Evolutionary conservation across 768 basidiomycete species (phyloP), one percentile per base, ranked within the genome.

Genomic region (Obba rivulosa): DNA sequence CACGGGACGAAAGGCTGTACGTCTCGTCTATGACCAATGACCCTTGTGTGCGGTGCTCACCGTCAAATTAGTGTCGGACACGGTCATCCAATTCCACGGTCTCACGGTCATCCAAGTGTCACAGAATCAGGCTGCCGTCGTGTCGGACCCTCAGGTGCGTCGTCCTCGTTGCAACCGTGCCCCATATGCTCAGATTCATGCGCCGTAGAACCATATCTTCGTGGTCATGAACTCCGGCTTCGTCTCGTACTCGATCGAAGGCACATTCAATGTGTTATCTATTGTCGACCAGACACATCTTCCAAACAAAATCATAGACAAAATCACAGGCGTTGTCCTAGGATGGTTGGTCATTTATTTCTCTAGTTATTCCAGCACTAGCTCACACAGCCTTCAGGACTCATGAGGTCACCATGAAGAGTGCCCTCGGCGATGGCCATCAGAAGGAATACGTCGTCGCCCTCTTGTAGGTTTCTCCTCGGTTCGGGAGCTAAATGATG

Each of bases 221-320:
- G 84, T 92, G 16, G 71, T 91, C 57, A 87, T 83, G 63, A 85
- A 87, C 58, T 71, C 79, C 28, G 87, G 87, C 9, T 88, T 90
- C 53, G 86, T 86, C 14, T 83, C 88, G 1, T 85, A 80, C 58
- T 85, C 85, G 0, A 69, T 87, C 42, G 78, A 85, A 63, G 88
- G 88, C 38, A 81, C 85, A n/a, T 91, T 66, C 54, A 61, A 71
- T 34, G 87, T 92, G 20, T 77, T 92, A 34, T 82, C 83, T 3
- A 82, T 92, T 48, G 83, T 92, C 35, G 89, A 92, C 59, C 88
- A 90, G 61, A 91, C 88, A 1, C 89, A 92, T 63, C 66, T 92
- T 43, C 74, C 78, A 7, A 75, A 69, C 5, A 50, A 68, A 7
- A 70, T 91, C 25, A 75, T 76, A 43, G 87, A 90, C 56, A 66